Conservation (phyloP, 176 grass and related monocot genomes). For the Secale cereale region DNA sequence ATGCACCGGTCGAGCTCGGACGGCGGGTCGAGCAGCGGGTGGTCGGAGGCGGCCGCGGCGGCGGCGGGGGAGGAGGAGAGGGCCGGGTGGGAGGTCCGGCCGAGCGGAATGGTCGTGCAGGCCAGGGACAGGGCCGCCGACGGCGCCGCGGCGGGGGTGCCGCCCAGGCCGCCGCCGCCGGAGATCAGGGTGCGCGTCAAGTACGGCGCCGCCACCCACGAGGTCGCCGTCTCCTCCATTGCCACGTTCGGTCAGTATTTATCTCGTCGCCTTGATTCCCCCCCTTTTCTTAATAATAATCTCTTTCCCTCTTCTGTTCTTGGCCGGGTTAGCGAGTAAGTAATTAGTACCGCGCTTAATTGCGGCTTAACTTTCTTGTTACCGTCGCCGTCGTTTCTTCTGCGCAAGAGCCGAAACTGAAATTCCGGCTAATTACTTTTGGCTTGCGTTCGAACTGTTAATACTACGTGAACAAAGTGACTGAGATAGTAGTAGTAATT, state of each 20-base stretch:
- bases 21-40: conserved; percentile 88
- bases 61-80: conserved; percentile 42
- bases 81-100: conserved; percentile 70
- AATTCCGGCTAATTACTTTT: background rate
- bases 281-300: background rate
- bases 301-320: background rate
- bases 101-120: conserved; percentile 88
- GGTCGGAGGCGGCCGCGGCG: conserved; percentile 58
- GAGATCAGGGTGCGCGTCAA: conserved; percentile 66
- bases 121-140: conserved; percentile 39
- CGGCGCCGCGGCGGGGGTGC: background rate
- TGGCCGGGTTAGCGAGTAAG: background rate
- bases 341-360: conserved; percentile 23
- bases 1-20: conserved; percentile 81
- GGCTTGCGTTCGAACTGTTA: background rate
- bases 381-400: background rate
- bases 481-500: background rate
- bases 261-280: background rate
- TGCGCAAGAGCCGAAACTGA: background rate
- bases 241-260: conserved; percentile 75
- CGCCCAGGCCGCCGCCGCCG: conserved; percentile 44
- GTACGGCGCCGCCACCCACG: conserved; percentile 49
- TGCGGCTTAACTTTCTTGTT: background rate
- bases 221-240: conserved; percentile 75
- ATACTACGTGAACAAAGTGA: background rate